Percentiles rank a stretch among this genome's conserved stretches.
phyloP scores from a whole-genome alignment of 1,284 basidiomycete species.

The Erythrobasidium hasegawianum region DNA sequence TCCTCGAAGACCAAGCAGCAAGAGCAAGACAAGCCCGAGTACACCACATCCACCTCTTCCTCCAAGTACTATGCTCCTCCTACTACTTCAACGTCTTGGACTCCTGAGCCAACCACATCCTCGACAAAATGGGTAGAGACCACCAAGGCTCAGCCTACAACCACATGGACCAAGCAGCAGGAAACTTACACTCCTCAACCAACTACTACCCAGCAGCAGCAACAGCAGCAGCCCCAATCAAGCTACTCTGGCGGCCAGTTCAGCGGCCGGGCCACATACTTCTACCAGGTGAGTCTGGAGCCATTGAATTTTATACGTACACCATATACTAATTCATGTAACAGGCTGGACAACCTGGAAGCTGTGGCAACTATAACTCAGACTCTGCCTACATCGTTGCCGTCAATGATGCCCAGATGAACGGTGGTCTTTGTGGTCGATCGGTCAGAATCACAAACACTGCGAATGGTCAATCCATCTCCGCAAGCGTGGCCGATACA shows the following conservation, averaged over 20 bases:
- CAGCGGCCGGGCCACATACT: not conserved
- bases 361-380: conserved; percentile 38
- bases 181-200: conserved; percentile 10
- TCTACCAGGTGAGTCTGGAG: no score
- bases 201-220: conserved; percentile 15
- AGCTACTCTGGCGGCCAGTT: conserved; percentile 11
- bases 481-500: conserved; percentile 70
- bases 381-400: conserved; percentile 62
- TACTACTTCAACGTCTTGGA: no score
- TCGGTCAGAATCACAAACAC: conserved; percentile 63
- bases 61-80: no score
- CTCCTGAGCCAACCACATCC: conserved; percentile 20
- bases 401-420: conserved; percentile 50
- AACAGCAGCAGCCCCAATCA: not conserved
- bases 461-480: conserved; percentile 58
- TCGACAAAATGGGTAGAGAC: conserved; percentile 13
- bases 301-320: no score
- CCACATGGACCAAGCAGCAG: conserved; percentile 3
- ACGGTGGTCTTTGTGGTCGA: conserved; percentile 60
- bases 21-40: no score
- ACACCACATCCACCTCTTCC: not conserved
- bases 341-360: no score
- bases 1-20: no score
- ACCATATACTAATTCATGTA: no score
- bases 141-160: not conserved